Base-by-base conservation (phyloP, 805 yeast species). In the Hanseniaspora taiwanica region DNA sequence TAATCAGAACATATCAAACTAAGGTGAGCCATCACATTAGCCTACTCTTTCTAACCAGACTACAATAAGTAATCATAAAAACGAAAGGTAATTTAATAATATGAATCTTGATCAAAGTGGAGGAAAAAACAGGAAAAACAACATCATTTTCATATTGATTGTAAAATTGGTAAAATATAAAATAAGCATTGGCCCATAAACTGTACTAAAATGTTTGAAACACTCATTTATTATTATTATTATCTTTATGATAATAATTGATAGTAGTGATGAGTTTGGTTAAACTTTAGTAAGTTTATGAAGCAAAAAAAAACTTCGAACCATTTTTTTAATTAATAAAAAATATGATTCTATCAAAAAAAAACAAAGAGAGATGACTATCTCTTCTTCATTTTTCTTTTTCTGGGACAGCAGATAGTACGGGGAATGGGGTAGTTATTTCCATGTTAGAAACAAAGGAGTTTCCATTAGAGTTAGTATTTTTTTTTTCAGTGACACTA, bases 321-420 rank as follows among this genome's bases (percentile, higher is more conserved):
- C 31, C 21, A 29, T 16, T 16, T 4, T 12, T 21, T 4, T 9
- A 18, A 4, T n/a, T 8, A n/a, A 38, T 36, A 39, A 40, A 36
- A 40, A 40, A 37, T 33, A 40, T 35, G 33, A 40, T 36, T 38
- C 40, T 39, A 38, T 38, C 38, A 38, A 42, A 38, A 37, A 42
- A 42, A 42, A 42, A 42, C 40, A 42, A 42, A 42, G 44, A 42
- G 44, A 39, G 44, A 42, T 42, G 44, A 38, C 44, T 42, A 42
- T 42, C 44, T 42, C 44, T 42, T 42, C 44, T 42, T 42, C 41
- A 37, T 42, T 42, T 42, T 42, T 42, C 41, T 42, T 42, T 37
- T 40, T 38, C 36, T 33, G 23, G 12, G 21, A 18, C 36, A 12
- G 14, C 12, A 4, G 17, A 19, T n/a, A n/a, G 23, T 10, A 10